Base-by-base conservation (phyloP, 208 protist genomes). In the Leishmania martiniquensis region DNA sequence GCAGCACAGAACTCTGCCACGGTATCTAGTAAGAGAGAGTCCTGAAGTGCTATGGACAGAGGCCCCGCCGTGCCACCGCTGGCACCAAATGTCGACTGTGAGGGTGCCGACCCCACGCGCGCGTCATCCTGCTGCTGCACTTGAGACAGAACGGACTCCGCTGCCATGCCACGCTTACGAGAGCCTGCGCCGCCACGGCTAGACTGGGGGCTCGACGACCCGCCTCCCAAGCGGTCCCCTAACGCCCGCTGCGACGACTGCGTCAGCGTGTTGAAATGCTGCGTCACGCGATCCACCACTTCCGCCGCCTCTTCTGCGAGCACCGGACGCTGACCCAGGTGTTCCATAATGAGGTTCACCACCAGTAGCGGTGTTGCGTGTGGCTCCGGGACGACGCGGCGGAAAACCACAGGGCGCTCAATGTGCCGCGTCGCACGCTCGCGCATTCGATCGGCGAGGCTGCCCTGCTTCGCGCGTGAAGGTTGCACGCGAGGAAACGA, bases 281-380 rank as follows among this genome's bases (percentile, higher is more conserved):
- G 22, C 2, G 72, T 47, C 22, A 91, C 78, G 4, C 66, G 76
- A 1, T 72, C 70, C 20, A 90, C 82, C 6, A 78, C 88, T 2
- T 42, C 84, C 2, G 32, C 59, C 12, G 84, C 85, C 73, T 93
- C 88, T 29, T 37, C 76, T 2, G 22, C 0, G 1, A 82, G 75
- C 12, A 93, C 77, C 32, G 63, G 42, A 1, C 34, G 76, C 69
- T 82, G 79, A 13, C 72, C 32, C 29, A 95, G 75, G 55, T 92
- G 81, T 3, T 62, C 44, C 80, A 95, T 88, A 60, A 92, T 72
- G 54, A 89, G 83, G 63, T 95, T 93, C 25, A 95, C 47, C 10
- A 83, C 85, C 32, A 55, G 75, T 29, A 95, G 84, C 51, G 89
- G 87, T 2, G 88, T 88, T 49, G 92, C 81, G 78, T 88, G 47